These are phyloP conservation scores for Helenozyma baotianmanensis DNA, from an alignment of 805 yeast species.

Conservation along the genomic window DNA sequence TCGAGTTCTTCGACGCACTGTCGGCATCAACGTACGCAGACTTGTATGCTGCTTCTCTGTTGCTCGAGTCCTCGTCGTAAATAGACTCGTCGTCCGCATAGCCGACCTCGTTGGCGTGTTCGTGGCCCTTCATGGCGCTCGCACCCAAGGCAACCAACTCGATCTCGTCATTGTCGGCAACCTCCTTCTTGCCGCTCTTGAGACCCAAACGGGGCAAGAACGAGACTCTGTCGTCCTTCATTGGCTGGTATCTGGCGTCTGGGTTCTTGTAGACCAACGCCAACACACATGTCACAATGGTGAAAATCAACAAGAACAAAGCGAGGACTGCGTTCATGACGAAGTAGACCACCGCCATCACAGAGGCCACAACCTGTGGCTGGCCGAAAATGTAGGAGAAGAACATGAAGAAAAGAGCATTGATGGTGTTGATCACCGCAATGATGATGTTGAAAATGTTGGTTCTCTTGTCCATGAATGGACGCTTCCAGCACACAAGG, in stretches of 20 bases:
- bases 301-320: conserved; percentile 72
- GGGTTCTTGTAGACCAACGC: conserved; percentile 89
- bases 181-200: conserved; percentile 24
- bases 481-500: conserved; percentile 65
- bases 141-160: conserved; percentile 75
- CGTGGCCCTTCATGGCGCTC: conserved; percentile 61
- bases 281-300: conserved; percentile 80
- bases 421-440: conserved; percentile 71
- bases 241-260: conserved; percentile 91
- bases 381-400: conserved; percentile 80
- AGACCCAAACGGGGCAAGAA: conserved; percentile 67
- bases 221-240: conserved; percentile 95
- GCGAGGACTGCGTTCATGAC: conserved; percentile 88
- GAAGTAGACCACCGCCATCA: conserved; percentile 87
- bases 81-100: conserved; percentile 28
- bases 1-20: conserved; percentile 9
- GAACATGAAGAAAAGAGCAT: conserved; percentile 82
- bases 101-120: conserved; percentile 25
- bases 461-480: conserved; percentile 92
- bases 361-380: conserved; percentile 84
- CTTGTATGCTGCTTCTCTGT: conserved; percentile 4
- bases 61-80: conserved; percentile 22
- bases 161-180: conserved; percentile 38
- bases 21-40: conserved; percentile 11
- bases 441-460: conserved; percentile 89